These are phyloP conservation scores for Starmerella roubikii DNA, from an alignment of 805 yeast species.

Conservation along the genomic window DNA sequence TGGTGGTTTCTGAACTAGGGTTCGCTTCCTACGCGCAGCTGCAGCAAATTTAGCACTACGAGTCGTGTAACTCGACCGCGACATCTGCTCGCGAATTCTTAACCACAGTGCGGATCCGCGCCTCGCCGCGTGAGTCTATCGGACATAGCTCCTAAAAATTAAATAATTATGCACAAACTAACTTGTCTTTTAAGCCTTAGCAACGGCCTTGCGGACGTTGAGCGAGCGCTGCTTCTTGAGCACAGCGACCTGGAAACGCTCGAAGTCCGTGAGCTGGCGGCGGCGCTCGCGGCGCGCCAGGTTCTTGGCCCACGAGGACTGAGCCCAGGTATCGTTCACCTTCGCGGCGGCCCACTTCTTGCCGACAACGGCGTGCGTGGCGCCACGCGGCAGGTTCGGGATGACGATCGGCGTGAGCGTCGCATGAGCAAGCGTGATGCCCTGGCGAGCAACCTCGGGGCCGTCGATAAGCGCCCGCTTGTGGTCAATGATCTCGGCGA, in stretches of 20 bases:
- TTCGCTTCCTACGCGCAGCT: too few relatives aligned
- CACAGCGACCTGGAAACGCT: constrained; percentile 98
- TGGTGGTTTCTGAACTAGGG: too few relatives aligned
- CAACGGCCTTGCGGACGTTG: constrained; percentile 90
- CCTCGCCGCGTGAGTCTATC: background rate
- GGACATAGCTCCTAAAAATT: constrained; percentile 1
- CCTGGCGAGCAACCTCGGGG: constrained; percentile 91
- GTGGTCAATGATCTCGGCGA: constrained; percentile 98
- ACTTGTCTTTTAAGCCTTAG: constrained; percentile 51
- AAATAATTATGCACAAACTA: constrained; percentile 10
- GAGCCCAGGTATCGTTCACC: constrained; percentile 79
- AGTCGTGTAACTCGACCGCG: too few relatives aligned
- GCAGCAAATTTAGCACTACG: too few relatives aligned
- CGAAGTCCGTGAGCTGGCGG: constrained; percentile 87
- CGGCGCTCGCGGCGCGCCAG: constrained; percentile 91
- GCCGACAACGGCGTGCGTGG: constrained; percentile 69
- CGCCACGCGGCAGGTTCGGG: constrained; percentile 82
- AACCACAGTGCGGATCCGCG: background rate
- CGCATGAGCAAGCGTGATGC: constrained; percentile 73
- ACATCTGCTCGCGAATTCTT: too few relatives aligned
- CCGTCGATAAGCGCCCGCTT: constrained; percentile 97
- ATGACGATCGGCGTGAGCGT: constrained; percentile 86
- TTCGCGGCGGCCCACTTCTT: constrained; percentile 92
- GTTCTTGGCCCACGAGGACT: constrained; percentile 95
- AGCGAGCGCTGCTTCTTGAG: constrained; percentile 94